Conservation (phyloP, 1,284 basidiomycete genomes). For the Pisolithus thermaeus region DNA sequence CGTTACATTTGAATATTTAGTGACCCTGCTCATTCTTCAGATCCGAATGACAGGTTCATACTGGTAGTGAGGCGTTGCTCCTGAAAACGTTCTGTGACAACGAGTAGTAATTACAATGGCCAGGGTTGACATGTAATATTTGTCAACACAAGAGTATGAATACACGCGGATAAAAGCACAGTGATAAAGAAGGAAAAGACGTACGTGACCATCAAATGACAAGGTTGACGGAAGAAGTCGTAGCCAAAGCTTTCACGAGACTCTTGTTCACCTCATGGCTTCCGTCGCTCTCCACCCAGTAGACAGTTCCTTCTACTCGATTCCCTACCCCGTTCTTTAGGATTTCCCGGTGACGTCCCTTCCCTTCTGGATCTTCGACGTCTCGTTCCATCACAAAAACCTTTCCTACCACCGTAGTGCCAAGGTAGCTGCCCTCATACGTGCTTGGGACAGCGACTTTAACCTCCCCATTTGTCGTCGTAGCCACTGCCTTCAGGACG, state of each 20-base stretch:
- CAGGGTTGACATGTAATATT: too few species aligned
- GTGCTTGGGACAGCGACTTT: slow-evolving; percentile 32
- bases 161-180: not conserved
- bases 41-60: too few species aligned
- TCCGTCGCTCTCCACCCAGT: slow-evolving; percentile 21
- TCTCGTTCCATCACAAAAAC: slow-evolving; percentile 14
- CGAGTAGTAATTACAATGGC: not conserved
- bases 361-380: slow-evolving; percentile 36
- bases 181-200: not conserved
- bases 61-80: too few species aligned
- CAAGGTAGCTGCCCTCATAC: slow-evolving; percentile 39
- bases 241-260: slow-evolving; percentile 15
- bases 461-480: slow-evolving; percentile 29
- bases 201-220: slow-evolving; percentile 14
- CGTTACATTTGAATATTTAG: too few species aligned
- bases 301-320: slow-evolving; percentile 15
- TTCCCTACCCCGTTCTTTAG: slow-evolving; percentile 2
- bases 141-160: too few species aligned
- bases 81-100: too few species aligned
- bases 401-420: slow-evolving; percentile 24
- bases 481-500: slow-evolving; percentile 28
- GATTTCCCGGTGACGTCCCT: slow-evolving; percentile 29
- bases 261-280: slow-evolving; percentile 13
- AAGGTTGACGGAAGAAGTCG: slow-evolving; percentile 13
- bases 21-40: too few species aligned